phyloP scores from a whole-genome alignment of 1,139 yeast species.

The Sugiyamaella paludigena region DNA sequence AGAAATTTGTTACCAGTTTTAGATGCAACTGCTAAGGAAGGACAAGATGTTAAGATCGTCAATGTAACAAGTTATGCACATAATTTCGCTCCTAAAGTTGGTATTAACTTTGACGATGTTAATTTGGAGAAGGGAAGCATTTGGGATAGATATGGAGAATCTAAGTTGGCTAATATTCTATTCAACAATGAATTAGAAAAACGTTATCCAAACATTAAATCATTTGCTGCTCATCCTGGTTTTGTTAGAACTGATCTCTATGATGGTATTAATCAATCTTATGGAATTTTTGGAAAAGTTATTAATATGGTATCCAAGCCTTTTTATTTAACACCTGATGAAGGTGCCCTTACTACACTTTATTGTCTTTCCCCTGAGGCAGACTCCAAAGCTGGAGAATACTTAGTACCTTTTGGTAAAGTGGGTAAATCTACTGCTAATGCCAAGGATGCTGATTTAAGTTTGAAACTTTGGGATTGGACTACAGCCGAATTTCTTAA shows the following conservation, averaged over 20 bases:
- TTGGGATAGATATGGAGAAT: constrained; percentile 29
- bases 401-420: constrained; percentile 13
- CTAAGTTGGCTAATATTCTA: constrained; percentile 30
- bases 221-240: constrained; percentile 13
- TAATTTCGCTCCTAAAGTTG: constrained; percentile 30
- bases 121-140: constrained; percentile 16
- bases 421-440: constrained; percentile 8
- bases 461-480: constrained; percentile 15
- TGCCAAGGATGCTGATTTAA: constrained; percentile 4
- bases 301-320: constrained; percentile 14
- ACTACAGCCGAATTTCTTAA: constrained; percentile 9
- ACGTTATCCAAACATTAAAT: constrained; percentile 10
- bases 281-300: constrained; percentile 13
- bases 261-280: constrained; percentile 12
- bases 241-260: constrained; percentile 15
- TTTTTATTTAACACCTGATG: constrained; percentile 7
- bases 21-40: constrained; percentile 7
- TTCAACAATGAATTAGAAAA: constrained; percentile 11
- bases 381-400: constrained; percentile 10
- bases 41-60: constrained; percentile 51
- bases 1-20: constrained; percentile 11
- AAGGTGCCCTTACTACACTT: constrained; percentile 13
- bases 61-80: constrained; percentile 74
- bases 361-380: constrained; percentile 13
- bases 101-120: constrained; percentile 23